These are phyloP conservation scores for Apiotrichum mycotoxinovorans DNA, from an alignment of 1,284 basidiomycete species.

Conservation along the genomic window DNA sequence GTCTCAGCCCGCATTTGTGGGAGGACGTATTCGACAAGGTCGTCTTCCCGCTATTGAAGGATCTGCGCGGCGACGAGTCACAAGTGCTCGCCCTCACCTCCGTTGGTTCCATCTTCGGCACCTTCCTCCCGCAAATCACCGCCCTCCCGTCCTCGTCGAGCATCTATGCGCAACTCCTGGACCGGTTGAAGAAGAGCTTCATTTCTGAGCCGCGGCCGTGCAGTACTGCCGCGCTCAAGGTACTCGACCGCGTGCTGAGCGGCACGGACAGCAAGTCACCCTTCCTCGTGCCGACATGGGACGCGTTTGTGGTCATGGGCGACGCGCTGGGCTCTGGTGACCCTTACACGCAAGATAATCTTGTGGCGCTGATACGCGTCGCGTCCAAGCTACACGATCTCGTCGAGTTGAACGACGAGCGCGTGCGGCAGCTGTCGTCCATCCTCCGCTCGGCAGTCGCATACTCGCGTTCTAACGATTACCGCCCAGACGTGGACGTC, in stretches of 20 bases:
- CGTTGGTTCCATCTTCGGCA: conserved; percentile 74
- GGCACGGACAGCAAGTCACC: conserved; percentile 45
- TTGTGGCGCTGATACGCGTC: conserved; percentile 58
- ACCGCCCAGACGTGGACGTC: conserved; percentile 77
- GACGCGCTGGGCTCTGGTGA: conserved; percentile 50
- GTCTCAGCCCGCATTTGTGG: conserved; percentile 76
- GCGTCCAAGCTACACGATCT: conserved; percentile 31
- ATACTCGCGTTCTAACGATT: conserved; percentile 77
- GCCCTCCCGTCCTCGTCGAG: conserved; percentile 64
- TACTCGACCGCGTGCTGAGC: conserved; percentile 71
- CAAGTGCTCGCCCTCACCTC: conserved; percentile 81
- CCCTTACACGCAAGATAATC: conserved; percentile 79
- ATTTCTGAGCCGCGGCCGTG: conserved; percentile 64
- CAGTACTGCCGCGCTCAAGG: conserved; percentile 73
- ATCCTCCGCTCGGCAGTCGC: conserved; percentile 78
- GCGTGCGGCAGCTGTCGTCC: conserved; percentile 61
- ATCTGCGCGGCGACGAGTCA: conserved; percentile 73
- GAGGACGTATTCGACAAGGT: conserved; percentile 81
- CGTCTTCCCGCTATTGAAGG: conserved; percentile 80
- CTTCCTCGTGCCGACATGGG: conserved; percentile 61
- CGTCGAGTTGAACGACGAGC: conserved; percentile 56
- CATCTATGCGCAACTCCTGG: conserved; percentile 70
- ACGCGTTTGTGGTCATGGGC: conserved; percentile 66
- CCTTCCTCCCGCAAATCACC: conserved; percentile 70
- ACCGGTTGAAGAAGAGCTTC: conserved; percentile 65